Conservation (phyloP, 306 rosid species). For the Cajanus cajan region DNA sequence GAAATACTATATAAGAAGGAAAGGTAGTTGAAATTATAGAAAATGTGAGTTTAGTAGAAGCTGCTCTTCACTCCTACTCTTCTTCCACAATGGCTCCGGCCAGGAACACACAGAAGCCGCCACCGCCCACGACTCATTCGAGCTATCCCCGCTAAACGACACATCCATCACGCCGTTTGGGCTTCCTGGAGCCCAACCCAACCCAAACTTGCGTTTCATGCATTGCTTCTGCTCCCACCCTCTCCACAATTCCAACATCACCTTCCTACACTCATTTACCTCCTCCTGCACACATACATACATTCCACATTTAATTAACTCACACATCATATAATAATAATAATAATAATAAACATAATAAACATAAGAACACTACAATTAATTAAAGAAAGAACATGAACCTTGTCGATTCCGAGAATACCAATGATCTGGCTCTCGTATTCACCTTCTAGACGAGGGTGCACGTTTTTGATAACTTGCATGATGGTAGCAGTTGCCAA, state of each 20-base stretch:
- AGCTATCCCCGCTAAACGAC: conserved; percentile 67
- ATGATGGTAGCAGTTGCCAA: conserved; percentile 79
- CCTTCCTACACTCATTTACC: conserved; percentile 61
- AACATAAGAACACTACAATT: too few species aligned
- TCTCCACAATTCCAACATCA: conserved; percentile 44
- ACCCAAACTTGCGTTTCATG: conserved; percentile 61
- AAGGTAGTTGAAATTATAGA: neutral
- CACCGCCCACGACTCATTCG: conserved; percentile 74
- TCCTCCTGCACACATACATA: conserved; percentile 44
- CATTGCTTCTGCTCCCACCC: conserved; percentile 30
- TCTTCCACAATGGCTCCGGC: conserved; percentile 69
- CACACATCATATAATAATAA: too few species aligned
- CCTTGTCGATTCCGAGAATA: conserved; percentile 76
- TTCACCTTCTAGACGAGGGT: conserved; percentile 55
- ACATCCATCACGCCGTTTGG: conserved; percentile 81
- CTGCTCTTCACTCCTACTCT: conserved; percentile 47
- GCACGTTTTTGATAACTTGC: conserved; percentile 59
- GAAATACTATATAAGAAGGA: neutral
- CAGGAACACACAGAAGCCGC: conserved; percentile 58
- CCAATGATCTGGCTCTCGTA: conserved; percentile 60
- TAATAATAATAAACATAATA: too few species aligned
- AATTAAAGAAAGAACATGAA: neutral
- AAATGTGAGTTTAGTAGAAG: neutral
- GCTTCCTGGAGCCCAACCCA: conserved; percentile 60
- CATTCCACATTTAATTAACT: too few species aligned